Evolutionary conservation across 192 early-diverging fungal species (phyloP).

Genomic region (Umbelopsis isabellina): DNA sequence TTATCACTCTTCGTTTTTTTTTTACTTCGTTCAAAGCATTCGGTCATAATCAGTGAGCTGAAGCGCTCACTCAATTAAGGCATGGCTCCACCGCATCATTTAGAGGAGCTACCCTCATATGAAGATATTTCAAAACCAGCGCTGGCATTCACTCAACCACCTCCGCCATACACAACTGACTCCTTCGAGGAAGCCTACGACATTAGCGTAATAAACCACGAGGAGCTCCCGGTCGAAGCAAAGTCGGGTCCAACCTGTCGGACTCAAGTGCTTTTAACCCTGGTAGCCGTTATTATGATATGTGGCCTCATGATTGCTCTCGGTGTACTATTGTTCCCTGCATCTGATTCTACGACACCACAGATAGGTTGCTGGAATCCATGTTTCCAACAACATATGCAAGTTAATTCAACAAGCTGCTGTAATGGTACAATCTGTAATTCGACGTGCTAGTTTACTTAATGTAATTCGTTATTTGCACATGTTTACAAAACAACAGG

Average conservation of each 20-base stretch:
- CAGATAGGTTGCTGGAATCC: constrained; percentile 2
- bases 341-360: background rate
- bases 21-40: background rate
- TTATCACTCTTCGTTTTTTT: constrained; percentile 1
- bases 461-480: background rate
- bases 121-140: constrained; percentile 19
- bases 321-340: constrained; percentile 7
- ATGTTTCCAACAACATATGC: background rate
- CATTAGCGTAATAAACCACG: background rate
- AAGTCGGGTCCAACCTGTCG: background rate
- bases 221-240: background rate
- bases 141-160: background rate
- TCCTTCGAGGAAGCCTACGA: background rate
- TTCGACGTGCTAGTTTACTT: background rate
- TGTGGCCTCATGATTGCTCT: background rate
- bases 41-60: background rate
- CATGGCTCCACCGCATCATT: constrained; percentile 8
- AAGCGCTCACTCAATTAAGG: background rate
- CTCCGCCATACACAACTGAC: constrained; percentile 6
- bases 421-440: constrained; percentile 2
- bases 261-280: background rate
- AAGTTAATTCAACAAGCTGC: background rate
- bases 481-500: background rate
- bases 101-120: constrained; percentile 6
- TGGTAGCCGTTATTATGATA: background rate